These are phyloP conservation scores for Dimocarpus longan DNA, from an alignment of 345 rosid genomes.

Conservation along the genomic window DNA sequence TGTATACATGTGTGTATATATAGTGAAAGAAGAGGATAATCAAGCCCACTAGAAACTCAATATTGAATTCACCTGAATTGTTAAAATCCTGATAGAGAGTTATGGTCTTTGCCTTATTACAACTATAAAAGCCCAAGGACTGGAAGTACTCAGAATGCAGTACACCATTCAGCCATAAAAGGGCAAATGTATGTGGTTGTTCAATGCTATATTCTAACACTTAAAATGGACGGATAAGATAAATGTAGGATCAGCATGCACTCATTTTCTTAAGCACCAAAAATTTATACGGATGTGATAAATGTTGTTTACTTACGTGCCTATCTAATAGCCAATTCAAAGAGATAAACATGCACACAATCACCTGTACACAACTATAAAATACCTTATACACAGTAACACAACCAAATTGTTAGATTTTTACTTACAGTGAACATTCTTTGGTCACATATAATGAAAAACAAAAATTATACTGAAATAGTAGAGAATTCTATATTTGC, in stretches of 20 bases:
- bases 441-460: not conserved
- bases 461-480: not conserved
- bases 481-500: not conserved
- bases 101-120: not conserved
- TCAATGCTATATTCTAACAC: not conserved
- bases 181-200: not conserved
- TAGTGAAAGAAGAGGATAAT: not conserved
- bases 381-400: not conserved
- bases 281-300: not conserved
- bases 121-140: not conserved
- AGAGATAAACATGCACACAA: not conserved
- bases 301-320: not conserved
- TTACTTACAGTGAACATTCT: not conserved
- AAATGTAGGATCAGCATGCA: not conserved
- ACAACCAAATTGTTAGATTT: not conserved
- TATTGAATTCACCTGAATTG: not conserved
- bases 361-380: not conserved
- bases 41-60: not conserved
- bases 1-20: too few relatives aligned
- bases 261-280: not conserved
- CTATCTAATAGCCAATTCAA: not conserved
- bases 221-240: not conserved
- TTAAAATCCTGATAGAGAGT: not conserved
- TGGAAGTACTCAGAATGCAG: not conserved
- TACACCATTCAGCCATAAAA: not conserved